Percentiles rank a stretch among this genome's conserved stretches.
These are phyloP conservation scores for Mycosphaerella sp. DNA, from an alignment of 2,329 filamentous ascomycete genomes.

Conservation along the genomic window DNA sequence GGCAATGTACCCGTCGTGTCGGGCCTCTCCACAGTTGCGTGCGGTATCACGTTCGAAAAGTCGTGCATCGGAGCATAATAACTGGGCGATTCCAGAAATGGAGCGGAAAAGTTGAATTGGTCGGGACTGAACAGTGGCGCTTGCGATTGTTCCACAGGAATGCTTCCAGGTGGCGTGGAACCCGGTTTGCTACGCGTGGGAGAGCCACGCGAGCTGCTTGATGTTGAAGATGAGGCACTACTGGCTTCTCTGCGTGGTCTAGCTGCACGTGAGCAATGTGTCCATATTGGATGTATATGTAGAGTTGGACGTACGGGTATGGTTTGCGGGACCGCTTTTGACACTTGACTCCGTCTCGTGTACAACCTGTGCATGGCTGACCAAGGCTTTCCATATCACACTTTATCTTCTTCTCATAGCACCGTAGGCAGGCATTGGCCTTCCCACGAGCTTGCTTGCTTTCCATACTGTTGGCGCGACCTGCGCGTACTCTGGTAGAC, in stretches of 20 bases:
- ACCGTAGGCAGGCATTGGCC: constrained; percentile 10
- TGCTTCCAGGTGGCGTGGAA: constrained; percentile 7
- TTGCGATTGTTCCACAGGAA: constrained; percentile 2
- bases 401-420: constrained; percentile 14
- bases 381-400: constrained; percentile 12
- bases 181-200: constrained; percentile 3
- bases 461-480: constrained; percentile 3
- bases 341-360: constrained; percentile 8
- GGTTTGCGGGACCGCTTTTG: constrained; percentile 12
- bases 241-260: constrained; percentile 12
- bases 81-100: constrained; percentile 1
- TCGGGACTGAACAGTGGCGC: constrained; percentile 9
- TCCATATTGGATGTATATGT: background rate
- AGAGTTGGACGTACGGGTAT: constrained; percentile 5
- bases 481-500: constrained; percentile 3
- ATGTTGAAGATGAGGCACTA: background rate
- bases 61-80: constrained; percentile 1
- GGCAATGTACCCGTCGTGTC: constrained; percentile 7
- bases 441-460: constrained; percentile 8
- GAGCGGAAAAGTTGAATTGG: constrained; percentile 3
- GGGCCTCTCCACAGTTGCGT: background rate
- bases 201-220: constrained; percentile 2
- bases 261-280: background rate
- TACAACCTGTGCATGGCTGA: constrained; percentile 11
- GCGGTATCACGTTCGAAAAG: constrained; percentile 1